Percentiles rank a stretch among this genome's conserved stretches.
phyloP scores from a whole-genome alignment of 805 yeast species.

The Starmerella potacharoeniae region DNA sequence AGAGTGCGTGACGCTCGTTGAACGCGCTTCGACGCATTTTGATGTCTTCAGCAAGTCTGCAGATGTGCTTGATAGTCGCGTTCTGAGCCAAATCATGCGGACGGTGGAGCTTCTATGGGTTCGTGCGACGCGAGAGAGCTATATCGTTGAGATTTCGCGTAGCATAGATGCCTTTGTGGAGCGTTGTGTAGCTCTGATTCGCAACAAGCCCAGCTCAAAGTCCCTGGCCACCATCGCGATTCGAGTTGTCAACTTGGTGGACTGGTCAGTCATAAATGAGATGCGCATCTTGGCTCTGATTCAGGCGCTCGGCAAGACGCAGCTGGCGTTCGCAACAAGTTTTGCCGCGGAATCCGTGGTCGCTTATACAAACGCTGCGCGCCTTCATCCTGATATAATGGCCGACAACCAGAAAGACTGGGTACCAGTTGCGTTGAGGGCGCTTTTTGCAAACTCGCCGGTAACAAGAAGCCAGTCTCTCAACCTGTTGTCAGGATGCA shows the following conservation, averaged over 20 bases:
- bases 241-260: background rate
- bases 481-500: background rate
- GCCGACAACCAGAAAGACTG: background rate
- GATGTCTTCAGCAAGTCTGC: constrained; percentile 2
- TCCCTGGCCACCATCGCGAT: background rate
- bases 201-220: background rate
- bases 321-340: background rate
- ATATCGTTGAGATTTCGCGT: background rate
- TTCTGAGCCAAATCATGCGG: constrained; percentile 1
- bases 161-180: background rate
- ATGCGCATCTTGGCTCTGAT: background rate
- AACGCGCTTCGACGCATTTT: background rate
- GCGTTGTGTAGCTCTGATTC: background rate
- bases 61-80: constrained; percentile 1
- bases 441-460: background rate
- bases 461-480: background rate
- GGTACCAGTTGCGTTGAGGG: background rate
- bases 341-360: background rate
- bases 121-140: background rate
- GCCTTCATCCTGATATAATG: background rate
- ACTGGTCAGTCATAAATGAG: background rate
- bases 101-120: constrained; percentile 1
- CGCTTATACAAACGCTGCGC: background rate
- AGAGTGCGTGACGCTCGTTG: background rate
- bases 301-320: background rate